Base-by-base conservation (phyloP, 768 basidiomycete genomes). In the Tubosaeta sp. region DNA sequence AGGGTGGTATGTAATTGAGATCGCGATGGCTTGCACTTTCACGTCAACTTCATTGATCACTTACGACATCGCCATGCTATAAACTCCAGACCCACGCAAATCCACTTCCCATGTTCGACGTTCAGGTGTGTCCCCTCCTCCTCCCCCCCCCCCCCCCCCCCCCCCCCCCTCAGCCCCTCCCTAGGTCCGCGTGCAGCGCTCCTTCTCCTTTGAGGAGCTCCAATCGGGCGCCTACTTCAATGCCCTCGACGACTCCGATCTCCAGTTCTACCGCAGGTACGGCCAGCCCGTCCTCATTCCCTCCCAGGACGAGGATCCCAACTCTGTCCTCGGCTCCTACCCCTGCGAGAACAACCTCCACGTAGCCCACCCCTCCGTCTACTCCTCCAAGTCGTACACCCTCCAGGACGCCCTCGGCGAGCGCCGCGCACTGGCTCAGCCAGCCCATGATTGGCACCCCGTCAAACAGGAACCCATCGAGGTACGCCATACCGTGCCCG, bases 151-250 rank as follows among this genome's bases (percentile, higher is more conserved):
- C 6, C 36, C 41, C 16, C 19, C 3, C 11, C 48, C 22, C 11
- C 21, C 2, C 22, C 27, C 19, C 16, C n/a, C 0, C 34, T 6
- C 14, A 35, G 18, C 19, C 8, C 6, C 10, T 3, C 13, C 18
- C n/a, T 25, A 68, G 67, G 56, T 69, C 42, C 65, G 56, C 3
- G 66, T 66, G 0, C 67, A 63, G 25, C 67, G 67, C 12, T 55
- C 67, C 34, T 68, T 69, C 35, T 59, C 67, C 1, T 68, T 70
- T 42, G 67, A 68, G 44, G 69, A 68, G 48, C 62, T 68, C 19
- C 69, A 68, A 41, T 68, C 69, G 0, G 69, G 67, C 19, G 51
- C 69, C 3, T 68, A 61, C 62, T 61, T 68, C 31, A 44, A 49
- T 1, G 54, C 56, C 7, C 49, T 68, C 8, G 69, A 70, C 58